Conservation (phyloP, 2,329 filamentous ascomycete species). For the Cladosporium phlei region DNA sequence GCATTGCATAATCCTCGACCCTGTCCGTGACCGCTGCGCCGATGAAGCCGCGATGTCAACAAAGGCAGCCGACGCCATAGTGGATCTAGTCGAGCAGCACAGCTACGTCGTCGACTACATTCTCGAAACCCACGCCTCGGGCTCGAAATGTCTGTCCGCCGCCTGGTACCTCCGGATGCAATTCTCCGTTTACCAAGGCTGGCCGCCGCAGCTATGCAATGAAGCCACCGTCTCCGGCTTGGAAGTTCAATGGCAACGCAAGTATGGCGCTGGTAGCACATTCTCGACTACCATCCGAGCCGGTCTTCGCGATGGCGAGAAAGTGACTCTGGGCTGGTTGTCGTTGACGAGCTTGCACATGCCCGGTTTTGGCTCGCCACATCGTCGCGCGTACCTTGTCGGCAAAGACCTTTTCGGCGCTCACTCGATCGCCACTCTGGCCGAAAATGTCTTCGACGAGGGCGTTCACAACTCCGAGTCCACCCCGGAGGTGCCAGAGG, state of each 20-base stretch:
- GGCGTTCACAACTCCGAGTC: background rate
- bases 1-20: conserved; percentile 10
- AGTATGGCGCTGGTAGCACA: conserved; percentile 5
- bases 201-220: conserved; percentile 6
- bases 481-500: background rate
- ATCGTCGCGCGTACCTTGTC: conserved; percentile 10
- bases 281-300: conserved; percentile 9
- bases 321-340: background rate
- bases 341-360: conserved; percentile 6
- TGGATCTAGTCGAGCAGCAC: background rate
- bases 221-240: conserved; percentile 8
- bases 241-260: conserved; percentile 10
- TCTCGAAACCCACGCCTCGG: conserved; percentile 7
- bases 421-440: conserved; percentile 1
- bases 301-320: conserved; percentile 8
- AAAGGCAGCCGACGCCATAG: conserved; percentile 10
- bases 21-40: conserved; percentile 11
- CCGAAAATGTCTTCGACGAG: background rate
- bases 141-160: conserved; percentile 2
- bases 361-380: conserved; percentile 2
- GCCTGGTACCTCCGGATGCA: conserved; percentile 15
- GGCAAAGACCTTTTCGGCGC: conserved; percentile 11
- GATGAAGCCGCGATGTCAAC: conserved; percentile 7
- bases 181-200: background rate
- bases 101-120: conserved; percentile 13